Base-by-base conservation (phyloP, 345 rosid genomes). In the Hibiscus syriacus region DNA sequence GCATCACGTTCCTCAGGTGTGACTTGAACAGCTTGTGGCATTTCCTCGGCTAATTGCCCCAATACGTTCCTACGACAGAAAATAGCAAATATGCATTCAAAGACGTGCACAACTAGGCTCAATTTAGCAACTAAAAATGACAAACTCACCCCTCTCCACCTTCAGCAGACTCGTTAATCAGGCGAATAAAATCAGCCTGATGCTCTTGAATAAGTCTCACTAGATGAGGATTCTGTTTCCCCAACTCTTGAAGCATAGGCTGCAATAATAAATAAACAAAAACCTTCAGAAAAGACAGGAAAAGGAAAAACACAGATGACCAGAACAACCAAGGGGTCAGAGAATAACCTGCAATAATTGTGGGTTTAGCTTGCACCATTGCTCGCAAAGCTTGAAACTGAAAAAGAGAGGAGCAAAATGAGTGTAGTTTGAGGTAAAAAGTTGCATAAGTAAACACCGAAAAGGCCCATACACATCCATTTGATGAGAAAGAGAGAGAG, bases 1-100 rank as follows among this genome's bases (percentile, higher is more conserved):
- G 99, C 99, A 80, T 90, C 99, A 66, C 82, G 95, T 73, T 94
- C 97, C 77, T 89, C 99, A 13, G 96, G 92, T 4, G 97, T 94
- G 64, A 94, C 97, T 2, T 83, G 79, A 13, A 91, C 79, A 30
- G 96, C 76, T 80, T 91, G 96, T n/a, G 99, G 97, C 95, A 89
- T 85, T 49, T 82, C 80, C 29, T 86, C 83, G 53, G 84, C 91
- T 67, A 94, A 82, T 74, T 86, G 86, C 36, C 88, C 95, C 75
- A 84, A 69, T 5, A 84, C 55, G 70, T 86, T 89, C 87, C 99
- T 91, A 49, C 2, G 69, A 73, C 73, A 43, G 12, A 55, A 17
- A 66, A 22, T 11, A 43, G 43, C 10, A n/a, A 70, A n/a, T 72
- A 29, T 66, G 55, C 43, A 64, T 59, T 3, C 41, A 30, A n/a